Evolutionary conservation across 805 yeast species (phyloP), one percentile per base, ranked within the genome.

Genomic region (Yarrowia keelungensis): DNA sequence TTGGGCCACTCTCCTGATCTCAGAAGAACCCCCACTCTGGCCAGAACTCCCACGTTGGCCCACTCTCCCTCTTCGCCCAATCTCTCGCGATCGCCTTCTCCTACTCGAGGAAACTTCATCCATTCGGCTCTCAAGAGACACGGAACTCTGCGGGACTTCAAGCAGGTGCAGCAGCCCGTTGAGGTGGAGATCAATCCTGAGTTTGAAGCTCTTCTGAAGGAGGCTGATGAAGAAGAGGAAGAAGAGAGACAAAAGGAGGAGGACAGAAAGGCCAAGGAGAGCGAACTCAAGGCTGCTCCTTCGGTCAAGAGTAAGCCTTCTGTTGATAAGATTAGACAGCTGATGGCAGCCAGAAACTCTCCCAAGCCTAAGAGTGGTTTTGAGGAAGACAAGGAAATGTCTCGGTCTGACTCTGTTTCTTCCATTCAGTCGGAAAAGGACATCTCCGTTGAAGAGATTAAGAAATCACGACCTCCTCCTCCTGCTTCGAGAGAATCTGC

Each of bases 61-160:
- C 54, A 62, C 5, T 47, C 50, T 8, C 62, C 69, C 1, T 32
- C 47, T 4, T 54, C 54, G 54, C 69, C 42, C 19, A 54, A 14
- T 16, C n/a, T 43, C 38, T 39, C 64, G 39, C 62, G 71, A 32
- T 66, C 73, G 11, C 61, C 71, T 7, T 69, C 72, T 46, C 75
- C 76, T 9, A 54, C 74, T 8, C 46, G 71, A 46, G 76, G 74
- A 10, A 70, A 73, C 47, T 74, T 74, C 58, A 69, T 74, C 15
- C 74, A 72, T 35, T 72, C 75, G n/a, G 76, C 76, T n/a, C 71
- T 74, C 38, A 73, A 71, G 58, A 64, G 76, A 8, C 74, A 72
- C 53, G 71, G 71, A 3, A 73, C 74, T 19, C 43, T 53, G 42
- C 35, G 51, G 3, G 61, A 65, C 45, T 42, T 65, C 11, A 53